Percentiles rank a stretch among this genome's conserved stretches.
Conservation (phyloP, 2,329 filamentous ascomycete genomes). For the Tolypocladium album region DNA sequence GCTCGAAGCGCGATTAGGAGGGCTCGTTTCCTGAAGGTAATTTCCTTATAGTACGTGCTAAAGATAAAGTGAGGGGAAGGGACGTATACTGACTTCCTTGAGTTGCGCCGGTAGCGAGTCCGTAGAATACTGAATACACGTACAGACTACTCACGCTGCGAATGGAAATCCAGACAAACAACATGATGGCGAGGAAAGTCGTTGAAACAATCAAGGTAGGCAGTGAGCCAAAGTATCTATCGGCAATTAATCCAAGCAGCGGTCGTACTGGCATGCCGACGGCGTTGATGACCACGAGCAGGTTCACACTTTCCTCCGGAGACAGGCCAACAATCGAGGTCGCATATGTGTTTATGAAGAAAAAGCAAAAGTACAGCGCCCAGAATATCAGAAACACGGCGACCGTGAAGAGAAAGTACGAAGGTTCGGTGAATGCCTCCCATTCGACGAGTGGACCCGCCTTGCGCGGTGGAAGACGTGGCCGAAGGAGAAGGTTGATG, state of each 20-base stretch:
- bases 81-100: background rate
- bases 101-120: background rate
- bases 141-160: background rate
- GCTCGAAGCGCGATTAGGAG: background rate
- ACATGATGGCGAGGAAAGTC: background rate
- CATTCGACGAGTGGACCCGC: background rate
- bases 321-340: background rate
- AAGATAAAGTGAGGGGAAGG: background rate
- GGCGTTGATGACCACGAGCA: background rate
- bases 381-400: background rate
- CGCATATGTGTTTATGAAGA: background rate
- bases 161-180: background rate
- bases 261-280: background rate
- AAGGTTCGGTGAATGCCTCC: background rate
- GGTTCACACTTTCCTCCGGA: background rate
- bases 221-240: background rate
- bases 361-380: background rate
- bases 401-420: background rate
- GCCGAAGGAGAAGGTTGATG: background rate
- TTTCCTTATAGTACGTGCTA: background rate
- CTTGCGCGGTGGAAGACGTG: background rate
- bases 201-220: background rate
- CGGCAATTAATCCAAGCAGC: background rate
- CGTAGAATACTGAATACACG: background rate
- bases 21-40: background rate